A percentile compares a stretch with the other conserved stretches of the same genome.
These are phyloP conservation scores for Lactarius pseudohatsudake DNA, from an alignment of 768 basidiomycete species.

Conservation along the genomic window DNA sequence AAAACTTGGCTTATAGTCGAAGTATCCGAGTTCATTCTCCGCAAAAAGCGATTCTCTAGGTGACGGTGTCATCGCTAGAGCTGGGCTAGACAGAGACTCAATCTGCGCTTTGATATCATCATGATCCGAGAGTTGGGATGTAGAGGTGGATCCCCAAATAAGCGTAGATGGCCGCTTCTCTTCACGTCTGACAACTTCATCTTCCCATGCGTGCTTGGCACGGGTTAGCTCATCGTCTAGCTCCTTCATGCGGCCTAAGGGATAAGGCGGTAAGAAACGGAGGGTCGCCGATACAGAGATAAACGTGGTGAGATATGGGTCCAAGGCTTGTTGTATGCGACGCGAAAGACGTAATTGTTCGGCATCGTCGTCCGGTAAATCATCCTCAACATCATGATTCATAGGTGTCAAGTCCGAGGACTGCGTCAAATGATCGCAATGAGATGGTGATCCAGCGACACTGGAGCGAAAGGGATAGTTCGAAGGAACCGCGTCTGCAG, in stretches of 20 bases:
- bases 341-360: conserved; percentile 67
- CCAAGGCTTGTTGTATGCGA: conserved; percentile 78
- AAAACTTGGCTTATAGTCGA: conserved; percentile 39
- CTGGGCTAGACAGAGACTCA: conserved; percentile 47
- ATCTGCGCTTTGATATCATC: conserved; percentile 69
- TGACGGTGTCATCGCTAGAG: conserved; percentile 42
- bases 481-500: conserved; percentile 62
- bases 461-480: conserved; percentile 28
- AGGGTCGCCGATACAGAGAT: conserved; percentile 93
- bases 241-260: conserved; percentile 84
- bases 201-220: conserved; percentile 79
- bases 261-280: conserved; percentile 89
- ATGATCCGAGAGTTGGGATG: conserved; percentile 29
- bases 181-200: conserved; percentile 77
- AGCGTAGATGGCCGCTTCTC: conserved; percentile 48
- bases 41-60: conserved; percentile 33
- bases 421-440: background rate
- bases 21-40: conserved; percentile 40
- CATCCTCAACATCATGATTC: conserved; percentile 18
- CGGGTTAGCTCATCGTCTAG: conserved; percentile 74
- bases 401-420: background rate
- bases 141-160: conserved; percentile 12
- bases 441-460: conserved; percentile 5
- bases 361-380: conserved; percentile 67
- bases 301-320: conserved; percentile 81